Percentiles rank a stretch among this genome's conserved stretches.
Evolutionary conservation across 1,284 basidiomycete genomes (phyloP).

Genomic region (Pholiota adiposa): DNA sequence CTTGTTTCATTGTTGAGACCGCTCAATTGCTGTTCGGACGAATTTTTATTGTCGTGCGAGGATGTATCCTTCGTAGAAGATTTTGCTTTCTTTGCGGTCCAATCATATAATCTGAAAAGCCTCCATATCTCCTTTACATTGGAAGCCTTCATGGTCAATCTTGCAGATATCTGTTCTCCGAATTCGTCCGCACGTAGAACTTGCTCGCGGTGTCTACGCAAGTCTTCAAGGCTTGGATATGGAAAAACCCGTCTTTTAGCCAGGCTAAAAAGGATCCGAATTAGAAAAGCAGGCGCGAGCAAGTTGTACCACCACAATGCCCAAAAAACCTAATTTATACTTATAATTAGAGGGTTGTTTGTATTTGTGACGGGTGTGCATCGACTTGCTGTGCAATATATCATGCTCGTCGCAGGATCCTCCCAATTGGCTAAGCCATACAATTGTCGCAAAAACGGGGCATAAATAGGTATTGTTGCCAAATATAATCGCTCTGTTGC

Average conservation of each 20-base stretch:
- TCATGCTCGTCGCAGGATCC: slow-evolving; percentile 47
- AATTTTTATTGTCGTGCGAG: slow-evolving; percentile 16
- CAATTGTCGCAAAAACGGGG: slow-evolving; percentile 44
- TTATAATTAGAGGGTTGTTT: background rate
- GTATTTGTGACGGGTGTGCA: background rate
- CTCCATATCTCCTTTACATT: slow-evolving; percentile 58
- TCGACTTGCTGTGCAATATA: slow-evolving; percentile 56
- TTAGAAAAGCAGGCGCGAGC: slow-evolving; percentile 53
- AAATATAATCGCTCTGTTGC: slow-evolving; percentile 60
- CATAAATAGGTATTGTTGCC: slow-evolving; percentile 53
- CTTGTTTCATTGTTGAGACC: slow-evolving; percentile 19
- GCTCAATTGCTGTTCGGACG: background rate
- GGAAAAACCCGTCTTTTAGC: slow-evolving; percentile 52
- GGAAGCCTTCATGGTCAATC: slow-evolving; percentile 48
- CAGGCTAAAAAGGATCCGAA: slow-evolving; percentile 52
- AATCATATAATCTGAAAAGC: slow-evolving; percentile 46
- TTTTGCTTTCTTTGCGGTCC: slow-evolving; percentile 34
- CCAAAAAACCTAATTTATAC: slow-evolving; percentile 59
- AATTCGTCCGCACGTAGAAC: slow-evolving; percentile 54
- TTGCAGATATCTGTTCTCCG: slow-evolving; percentile 50
- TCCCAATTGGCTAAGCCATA: slow-evolving; percentile 59
- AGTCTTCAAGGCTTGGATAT: slow-evolving; percentile 58
- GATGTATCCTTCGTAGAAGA: slow-evolving; percentile 29
- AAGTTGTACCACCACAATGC: slow-evolving; percentile 63
- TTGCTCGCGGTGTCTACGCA: slow-evolving; percentile 53